Evolutionary conservation across 441 rosid genomes (phyloP), one percentile per base, ranked within the genome.

Genomic region (Arabidopsis lyrata): DNA sequence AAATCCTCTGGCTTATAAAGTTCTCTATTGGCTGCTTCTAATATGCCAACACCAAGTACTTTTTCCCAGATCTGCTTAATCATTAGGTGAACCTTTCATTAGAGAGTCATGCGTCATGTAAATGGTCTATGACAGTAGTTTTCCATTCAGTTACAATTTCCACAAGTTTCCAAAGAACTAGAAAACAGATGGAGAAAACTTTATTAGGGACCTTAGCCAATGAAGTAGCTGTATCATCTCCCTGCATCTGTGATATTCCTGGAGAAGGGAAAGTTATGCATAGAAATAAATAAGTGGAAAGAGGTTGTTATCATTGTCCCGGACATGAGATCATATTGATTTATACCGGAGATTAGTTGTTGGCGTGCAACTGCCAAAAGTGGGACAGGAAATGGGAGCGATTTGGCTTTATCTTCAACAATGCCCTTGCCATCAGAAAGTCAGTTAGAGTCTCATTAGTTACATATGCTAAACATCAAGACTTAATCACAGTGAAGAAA

Each of bases 291-390:
- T 22, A 34, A 53, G 14, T 38, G 63, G 29, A 61, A 53, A 67
- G 70, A 58, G 34, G 57, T 42, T 11, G 24, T n/a, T 15, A 55
- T 63, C 53, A 63, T 39, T 38, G 55, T 68, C 35, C 20, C 5
- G 7, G n/a, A 18, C 18, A 56, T 78, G 47, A 45, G 13, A 66
- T 31, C 62, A 55, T 47, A 73, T 32, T 68, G 35, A 48, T 47
- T 10, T 6, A 58, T 90, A 95, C 99, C 98, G 58, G 82, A 87
- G 80, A 89, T 83, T 63, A 95, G 86, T 74, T 91, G 98, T 78
- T 91, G 97, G 78, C 90, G 86, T 70, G 97, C 92, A 83, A 84
- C 84, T 42, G 97, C 87, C 77, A 87, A 76, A 75, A 95, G 91
- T 32, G 94, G 97, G 81, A 86, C 86, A 77, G 97, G 97, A 81